Evolutionary conservation across 306 rosid genomes (phyloP), one percentile per base, ranked within the genome.

Genomic region (Hylodesmum podocarpum): DNA sequence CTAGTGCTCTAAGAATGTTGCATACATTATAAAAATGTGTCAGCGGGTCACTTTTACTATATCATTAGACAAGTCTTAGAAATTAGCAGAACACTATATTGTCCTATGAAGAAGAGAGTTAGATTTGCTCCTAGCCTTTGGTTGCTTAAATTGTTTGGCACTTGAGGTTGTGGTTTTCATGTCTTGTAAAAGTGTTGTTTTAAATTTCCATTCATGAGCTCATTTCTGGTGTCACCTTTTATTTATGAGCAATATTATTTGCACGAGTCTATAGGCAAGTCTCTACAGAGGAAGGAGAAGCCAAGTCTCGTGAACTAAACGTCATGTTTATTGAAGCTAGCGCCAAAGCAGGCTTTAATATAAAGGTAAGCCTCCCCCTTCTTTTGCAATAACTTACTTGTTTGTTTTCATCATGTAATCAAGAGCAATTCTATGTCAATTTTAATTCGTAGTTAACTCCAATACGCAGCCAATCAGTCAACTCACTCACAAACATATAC

Each of bases 231-330:
- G 27, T 47, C 66, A 24, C 40, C 53, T 70, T 62, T 65, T 36
- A 41, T 71, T 61, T 69, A 51, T 19, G 40, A 62, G 63, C 76
- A 46, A 24, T 36, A 19, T 54, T 67, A 21, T 71, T 41, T 71
- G 12, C 19, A 58, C 18, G 76, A 65, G 29, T 77, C 40, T 70
- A 8, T 79, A 84, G 88, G 81, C 85, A 81, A 81, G 88, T 84
- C 46, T 81, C 83, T 21, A 77, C 81, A 67, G 85, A 84, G 81
- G 88, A 84, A 84, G 85, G 81, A 57, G 85, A 84, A 81, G 85
- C 88, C 4, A 81, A 81, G 61, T 78, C 88, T 27, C 88, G 78
- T 27, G 87, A 84, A 43, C 66, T 80, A 12, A 84, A 84, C 10
- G 83, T 67, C 70, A 77, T 84, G 85, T 84, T 81, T 61, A 72